Base-by-base conservation (phyloP, 2,329 filamentous ascomycete genomes). In the Lasiodiplodia sp. region DNA sequence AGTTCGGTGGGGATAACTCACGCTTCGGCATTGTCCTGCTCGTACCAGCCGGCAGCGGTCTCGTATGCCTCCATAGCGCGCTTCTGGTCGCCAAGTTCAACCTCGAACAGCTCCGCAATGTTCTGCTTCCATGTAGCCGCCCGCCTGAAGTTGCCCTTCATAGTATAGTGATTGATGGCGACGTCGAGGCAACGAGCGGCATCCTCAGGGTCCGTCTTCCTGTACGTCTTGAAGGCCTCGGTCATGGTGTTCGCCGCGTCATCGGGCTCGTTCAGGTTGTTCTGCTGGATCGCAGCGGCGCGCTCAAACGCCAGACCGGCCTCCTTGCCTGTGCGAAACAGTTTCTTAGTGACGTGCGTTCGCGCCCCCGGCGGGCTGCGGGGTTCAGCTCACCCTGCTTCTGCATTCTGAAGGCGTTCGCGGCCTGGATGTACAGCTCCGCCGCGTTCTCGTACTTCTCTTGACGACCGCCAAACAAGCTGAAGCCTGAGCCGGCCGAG, bases 381-480 rank as follows among this genome's bases (percentile, higher is more conserved):
- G 38, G 31, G 44, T 14, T 31, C 25, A n/a, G 72, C 85, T 74
- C 84, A 95, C 93, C 91, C 83, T 91, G 88, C 79, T 92, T 92
- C 82, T 96, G 91, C 85, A 96, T 89, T 77, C 93, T 88, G 80
- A 97, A 98, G 69, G 93, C 93, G 83, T 97, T 97, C 71, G 91
- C 96, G 51, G 95, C 95, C 80, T 97, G 90, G 70, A 88, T 89
- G 78, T 94, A 98, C 72, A 96, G 84, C 73, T 97, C 94, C 71
- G 92, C 93, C 16, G 95, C 95, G 82, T 90, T 89, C 82, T 96
- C 92, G 77, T 92, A 94, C 81, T 97, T 98, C 71, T 97, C 94
- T 75, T 92, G 87, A 69, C 90, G 88, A 56, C 92, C 92, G 53
- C 94, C 92, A 75, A 99, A 97, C 82, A 97, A 89, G 79, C 90